Evolutionary conservation across 2,329 filamentous ascomycete genomes (phyloP).

Genomic region (Fusarium pilosicola): DNA sequence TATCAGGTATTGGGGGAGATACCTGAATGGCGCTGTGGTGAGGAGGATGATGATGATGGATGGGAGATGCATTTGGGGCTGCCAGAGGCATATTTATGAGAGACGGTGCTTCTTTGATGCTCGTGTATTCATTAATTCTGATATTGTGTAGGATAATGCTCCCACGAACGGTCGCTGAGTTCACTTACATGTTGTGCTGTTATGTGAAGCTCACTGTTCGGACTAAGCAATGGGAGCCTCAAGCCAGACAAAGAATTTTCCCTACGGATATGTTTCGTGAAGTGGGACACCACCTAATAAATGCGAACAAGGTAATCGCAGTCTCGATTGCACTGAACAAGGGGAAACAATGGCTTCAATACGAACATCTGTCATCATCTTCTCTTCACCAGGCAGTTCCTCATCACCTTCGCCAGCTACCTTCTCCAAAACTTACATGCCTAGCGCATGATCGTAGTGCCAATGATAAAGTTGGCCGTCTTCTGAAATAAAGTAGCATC

Average conservation of each 20-base stretch:
- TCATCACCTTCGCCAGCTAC: neutral
- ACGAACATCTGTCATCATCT: neutral
- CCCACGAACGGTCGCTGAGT: neutral
- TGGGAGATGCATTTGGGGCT: fast-evolving
- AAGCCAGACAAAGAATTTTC: neutral
- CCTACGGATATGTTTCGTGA: neutral
- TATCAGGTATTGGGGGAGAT: neutral
- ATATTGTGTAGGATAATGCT: neutral
- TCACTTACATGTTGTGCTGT: neutral
- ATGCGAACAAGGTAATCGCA: neutral
- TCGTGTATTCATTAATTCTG: neutral
- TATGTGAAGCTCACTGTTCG: no score
- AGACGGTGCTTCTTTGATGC: neutral
- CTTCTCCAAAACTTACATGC: neutral
- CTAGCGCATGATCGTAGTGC: fast-evolving
- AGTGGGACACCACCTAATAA: fast-evolving
- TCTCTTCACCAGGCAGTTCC: no score
- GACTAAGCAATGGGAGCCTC: neutral
- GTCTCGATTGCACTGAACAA: neutral
- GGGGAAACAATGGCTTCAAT: neutral
- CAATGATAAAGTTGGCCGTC: neutral
- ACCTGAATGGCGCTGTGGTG: neutral
- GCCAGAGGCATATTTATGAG: neutral
- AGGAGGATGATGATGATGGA: neutral
- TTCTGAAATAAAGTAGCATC: neutral